These are phyloP conservation scores for Candida rishiriensis DNA, from an alignment of 805 yeast species.

Conservation along the genomic window DNA sequence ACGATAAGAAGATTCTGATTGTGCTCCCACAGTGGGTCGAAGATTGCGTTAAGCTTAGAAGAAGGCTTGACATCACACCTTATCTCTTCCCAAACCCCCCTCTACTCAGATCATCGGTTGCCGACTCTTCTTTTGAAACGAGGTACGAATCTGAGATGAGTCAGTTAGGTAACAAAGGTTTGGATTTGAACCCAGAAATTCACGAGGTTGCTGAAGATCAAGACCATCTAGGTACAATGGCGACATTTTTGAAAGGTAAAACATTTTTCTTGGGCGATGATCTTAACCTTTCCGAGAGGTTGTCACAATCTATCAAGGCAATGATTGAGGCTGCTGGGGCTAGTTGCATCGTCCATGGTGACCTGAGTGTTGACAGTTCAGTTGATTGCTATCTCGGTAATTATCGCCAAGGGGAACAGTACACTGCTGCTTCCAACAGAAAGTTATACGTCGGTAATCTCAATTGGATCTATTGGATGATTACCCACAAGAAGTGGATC, in stretches of 20 bases:
- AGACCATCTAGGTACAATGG: background rate
- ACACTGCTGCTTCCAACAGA: constrained; percentile 38
- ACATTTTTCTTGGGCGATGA: constrained; percentile 51
- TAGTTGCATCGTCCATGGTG: constrained; percentile 23
- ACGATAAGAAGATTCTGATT: constrained; percentile 42
- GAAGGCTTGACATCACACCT: constrained; percentile 46
- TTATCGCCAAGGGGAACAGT: constrained; percentile 56
- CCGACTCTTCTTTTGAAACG: constrained; percentile 9
- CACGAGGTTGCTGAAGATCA: constrained; percentile 2
- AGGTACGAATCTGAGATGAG: background rate
- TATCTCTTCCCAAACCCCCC: constrained; percentile 43
- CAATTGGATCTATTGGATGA: constrained; percentile 71
- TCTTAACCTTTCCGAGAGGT: constrained; percentile 44
- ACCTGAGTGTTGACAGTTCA: background rate
- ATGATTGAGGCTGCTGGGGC: constrained; percentile 58
- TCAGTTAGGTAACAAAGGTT: constrained; percentile 8
- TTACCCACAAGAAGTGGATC: constrained; percentile 50
- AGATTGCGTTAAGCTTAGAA: constrained; percentile 54
- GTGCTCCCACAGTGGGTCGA: constrained; percentile 82
- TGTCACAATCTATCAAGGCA: constrained; percentile 34
- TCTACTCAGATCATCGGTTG: constrained; percentile 6
- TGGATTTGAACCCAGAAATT: constrained; percentile 8
- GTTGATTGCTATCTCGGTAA: constrained; percentile 58
- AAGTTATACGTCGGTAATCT: constrained; percentile 56
- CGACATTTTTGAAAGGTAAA: constrained; percentile 38